Evolutionary conservation across 192 early-diverging fungal genomes (phyloP).

Genomic region (Coemansia biformis): DNA sequence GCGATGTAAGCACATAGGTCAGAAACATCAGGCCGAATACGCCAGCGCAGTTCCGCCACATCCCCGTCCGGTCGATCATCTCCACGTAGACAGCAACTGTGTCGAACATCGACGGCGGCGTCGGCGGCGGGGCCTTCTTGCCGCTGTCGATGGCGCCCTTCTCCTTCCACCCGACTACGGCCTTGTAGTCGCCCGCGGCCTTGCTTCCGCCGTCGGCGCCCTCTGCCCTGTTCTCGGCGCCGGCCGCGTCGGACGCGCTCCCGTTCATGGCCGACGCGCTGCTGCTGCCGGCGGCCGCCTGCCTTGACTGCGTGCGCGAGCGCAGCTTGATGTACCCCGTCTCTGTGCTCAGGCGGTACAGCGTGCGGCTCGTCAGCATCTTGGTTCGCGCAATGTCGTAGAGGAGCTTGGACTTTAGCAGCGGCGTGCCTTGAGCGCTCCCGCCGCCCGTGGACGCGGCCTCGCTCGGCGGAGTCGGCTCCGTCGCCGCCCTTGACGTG

Average conservation of each 20-base stretch:
- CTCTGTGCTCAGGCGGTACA: conserved; percentile 40
- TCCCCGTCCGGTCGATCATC: conserved; percentile 44
- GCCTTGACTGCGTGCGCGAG: too few relatives aligned
- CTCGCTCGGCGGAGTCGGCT: background rate
- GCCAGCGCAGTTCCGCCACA: conserved; percentile 54
- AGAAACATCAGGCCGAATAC: conserved; percentile 48
- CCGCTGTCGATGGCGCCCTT: conserved; percentile 47
- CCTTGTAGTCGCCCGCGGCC: conserved; percentile 5
- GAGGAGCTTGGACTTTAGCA: conserved; percentile 28
- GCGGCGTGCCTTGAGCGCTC: background rate
- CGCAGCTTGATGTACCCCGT: conserved; percentile 48
- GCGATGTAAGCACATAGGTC: conserved; percentile 44
- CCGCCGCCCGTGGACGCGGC: background rate
- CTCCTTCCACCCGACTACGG: conserved; percentile 47
- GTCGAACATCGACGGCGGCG: conserved; percentile 37
- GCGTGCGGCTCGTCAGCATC: conserved; percentile 35
- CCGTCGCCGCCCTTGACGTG: background rate
- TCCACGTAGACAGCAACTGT: conserved; percentile 40
- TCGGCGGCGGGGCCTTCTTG: conserved; percentile 29
- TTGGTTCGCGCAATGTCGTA: conserved; percentile 48
- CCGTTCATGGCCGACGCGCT: conserved; percentile 9
- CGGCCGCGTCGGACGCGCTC: conserved; percentile 1
- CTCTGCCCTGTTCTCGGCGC: background rate
- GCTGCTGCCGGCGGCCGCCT: conserved; percentile 1
- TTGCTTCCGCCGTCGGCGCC: background rate